These are phyloP conservation scores for Dillenia turbinata DNA, from an alignment of 164 flowering plant species.

Conservation along the genomic window DNA sequence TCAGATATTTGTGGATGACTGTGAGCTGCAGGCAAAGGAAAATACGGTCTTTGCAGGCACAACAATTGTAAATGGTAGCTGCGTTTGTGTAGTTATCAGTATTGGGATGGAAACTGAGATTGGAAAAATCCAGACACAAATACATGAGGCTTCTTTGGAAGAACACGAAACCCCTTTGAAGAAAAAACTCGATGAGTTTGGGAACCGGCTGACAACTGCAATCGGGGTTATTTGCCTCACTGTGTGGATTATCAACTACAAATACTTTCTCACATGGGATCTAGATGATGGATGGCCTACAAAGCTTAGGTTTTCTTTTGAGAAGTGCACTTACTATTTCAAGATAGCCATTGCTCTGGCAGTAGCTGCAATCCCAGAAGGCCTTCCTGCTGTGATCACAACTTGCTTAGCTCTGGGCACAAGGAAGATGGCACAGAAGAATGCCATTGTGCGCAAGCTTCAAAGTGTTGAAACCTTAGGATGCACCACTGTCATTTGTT, in stretches of 20 bases:
- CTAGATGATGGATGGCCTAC: constrained; percentile 65
- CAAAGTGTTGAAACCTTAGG: constrained; percentile 94
- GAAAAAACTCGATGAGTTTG: constrained; percentile 89
- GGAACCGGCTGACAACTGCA: constrained; percentile 66
- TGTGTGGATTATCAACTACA: constrained; percentile 86
- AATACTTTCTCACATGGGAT: constrained; percentile 78
- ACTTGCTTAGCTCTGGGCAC: constrained; percentile 2
- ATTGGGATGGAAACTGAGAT: constrained; percentile 87
- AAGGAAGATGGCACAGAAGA: constrained; percentile 2
- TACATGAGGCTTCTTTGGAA: constrained; percentile 86
- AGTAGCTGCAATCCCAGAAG: constrained; percentile 39
- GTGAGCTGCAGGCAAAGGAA: constrained; percentile 87
- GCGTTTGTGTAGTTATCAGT: constrained; percentile 58
- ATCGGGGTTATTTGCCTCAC: constrained; percentile 74
- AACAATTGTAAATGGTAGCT: constrained; percentile 79
- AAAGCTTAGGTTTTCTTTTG: constrained; percentile 72
- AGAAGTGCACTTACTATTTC: constrained; percentile 88
- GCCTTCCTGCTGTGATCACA: background rate
- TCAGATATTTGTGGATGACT: constrained; percentile 55
- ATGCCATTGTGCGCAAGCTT: constrained; percentile 12
- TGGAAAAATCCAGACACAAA: constrained; percentile 84
- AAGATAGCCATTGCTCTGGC: constrained; percentile 91
- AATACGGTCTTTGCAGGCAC: constrained; percentile 93
- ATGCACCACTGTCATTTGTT: constrained; percentile 94
- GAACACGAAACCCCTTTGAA: constrained; percentile 79